Evolutionary conservation across 441 rosid species (phyloP).

Genomic region (Geranium incanum): DNA sequence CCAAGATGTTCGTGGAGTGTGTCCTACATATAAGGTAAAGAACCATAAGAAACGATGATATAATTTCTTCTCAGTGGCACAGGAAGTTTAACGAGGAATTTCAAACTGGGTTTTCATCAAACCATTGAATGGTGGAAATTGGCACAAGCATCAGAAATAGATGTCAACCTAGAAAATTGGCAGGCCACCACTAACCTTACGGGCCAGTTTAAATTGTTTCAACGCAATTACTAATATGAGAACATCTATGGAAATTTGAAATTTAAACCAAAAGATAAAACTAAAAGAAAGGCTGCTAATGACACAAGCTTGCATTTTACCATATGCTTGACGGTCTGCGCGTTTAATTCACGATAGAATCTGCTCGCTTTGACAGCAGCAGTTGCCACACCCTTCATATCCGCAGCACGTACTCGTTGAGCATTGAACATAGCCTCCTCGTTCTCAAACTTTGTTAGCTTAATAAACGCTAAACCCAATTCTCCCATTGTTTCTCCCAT

Average conservation of each 20-base stretch:
- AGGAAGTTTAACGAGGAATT: no score
- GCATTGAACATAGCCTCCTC: constrained; percentile 64
- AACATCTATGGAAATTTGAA: neutral
- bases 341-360: constrained; percentile 68
- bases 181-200: neutral
- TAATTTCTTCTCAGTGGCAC: no score
- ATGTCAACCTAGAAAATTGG: neutral
- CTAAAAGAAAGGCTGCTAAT: no score
- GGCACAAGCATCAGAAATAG: neutral
- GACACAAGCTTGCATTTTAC: constrained; percentile 31
- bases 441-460: constrained; percentile 78
- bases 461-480: constrained; percentile 69
- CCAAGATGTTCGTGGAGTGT: constrained; percentile 84
- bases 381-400: constrained; percentile 79
- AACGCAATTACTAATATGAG: neutral
- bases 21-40: constrained; percentile 38
- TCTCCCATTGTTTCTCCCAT: constrained; percentile 91
- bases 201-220: neutral
- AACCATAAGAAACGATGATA: no score
- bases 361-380: constrained; percentile 89
- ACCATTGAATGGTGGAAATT: neutral
- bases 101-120: constrained; percentile 4
- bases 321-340: constrained; percentile 84
- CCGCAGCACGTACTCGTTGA: constrained; percentile 63
- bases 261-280: neutral